These are phyloP conservation scores for Pyrenochaeta sp. DNA, from an alignment of 2,329 filamentous ascomycete genomes.

Conservation along the genomic window DNA sequence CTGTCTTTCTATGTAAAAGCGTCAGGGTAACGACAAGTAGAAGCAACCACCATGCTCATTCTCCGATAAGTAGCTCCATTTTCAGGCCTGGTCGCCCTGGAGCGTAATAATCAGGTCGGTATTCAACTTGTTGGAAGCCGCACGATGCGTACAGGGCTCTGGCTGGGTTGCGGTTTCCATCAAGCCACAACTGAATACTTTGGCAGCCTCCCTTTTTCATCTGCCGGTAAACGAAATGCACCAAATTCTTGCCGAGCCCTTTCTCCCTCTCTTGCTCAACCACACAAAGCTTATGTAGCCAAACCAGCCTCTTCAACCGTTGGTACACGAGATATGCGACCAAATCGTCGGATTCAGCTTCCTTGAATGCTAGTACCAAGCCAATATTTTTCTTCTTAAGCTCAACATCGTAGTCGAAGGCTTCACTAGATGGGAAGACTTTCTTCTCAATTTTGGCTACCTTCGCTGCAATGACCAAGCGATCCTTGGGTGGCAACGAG, in stretches of 20 bases:
- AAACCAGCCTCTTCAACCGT: constrained; percentile 44
- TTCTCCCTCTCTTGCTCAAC: constrained; percentile 55
- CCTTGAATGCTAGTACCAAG: constrained; percentile 47
- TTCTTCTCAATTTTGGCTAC: constrained; percentile 57
- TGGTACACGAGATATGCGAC: constrained; percentile 54
- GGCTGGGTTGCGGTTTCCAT: constrained; percentile 56
- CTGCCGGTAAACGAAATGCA: constrained; percentile 54
- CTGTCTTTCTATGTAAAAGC: not conserved
- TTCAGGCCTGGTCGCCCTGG: constrained; percentile 56
- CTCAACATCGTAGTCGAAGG: constrained; percentile 58
- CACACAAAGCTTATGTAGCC: constrained; percentile 64
- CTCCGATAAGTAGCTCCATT: constrained; percentile 20
- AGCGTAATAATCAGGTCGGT: constrained; percentile 60
- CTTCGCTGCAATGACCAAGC: constrained; percentile 24
- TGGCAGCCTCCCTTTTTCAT: constrained; percentile 58
- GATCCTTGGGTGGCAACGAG: constrained; percentile 29
- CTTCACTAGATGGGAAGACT: constrained; percentile 61
- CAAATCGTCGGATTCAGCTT: constrained; percentile 32
- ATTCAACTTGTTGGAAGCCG: constrained; percentile 58
- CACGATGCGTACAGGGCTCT: constrained; percentile 55
- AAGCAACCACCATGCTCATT: constrained; percentile 19
- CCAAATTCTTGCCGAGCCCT: constrained; percentile 57
- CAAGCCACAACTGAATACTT: constrained; percentile 62
- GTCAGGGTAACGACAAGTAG: not conserved
- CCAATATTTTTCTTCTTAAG: constrained; percentile 60